phyloP scores from a whole-genome alignment of 495 filamentous ascomycete genomes.

The Pyrenopolyporus hunteri region DNA sequence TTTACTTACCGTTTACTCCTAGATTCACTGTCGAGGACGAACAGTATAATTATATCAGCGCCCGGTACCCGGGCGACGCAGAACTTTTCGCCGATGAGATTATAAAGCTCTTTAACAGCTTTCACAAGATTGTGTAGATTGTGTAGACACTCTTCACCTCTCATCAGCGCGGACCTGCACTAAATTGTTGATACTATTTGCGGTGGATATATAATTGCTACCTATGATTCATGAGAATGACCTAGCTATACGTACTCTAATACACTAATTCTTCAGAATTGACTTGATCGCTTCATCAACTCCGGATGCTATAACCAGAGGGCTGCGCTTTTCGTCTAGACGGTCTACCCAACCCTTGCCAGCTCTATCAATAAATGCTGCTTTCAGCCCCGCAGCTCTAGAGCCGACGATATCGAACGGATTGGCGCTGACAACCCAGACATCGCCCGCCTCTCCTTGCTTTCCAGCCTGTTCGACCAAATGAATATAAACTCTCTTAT shows the following conservation, averaged over 20 bases:
- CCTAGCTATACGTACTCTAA: constrained; percentile 13
- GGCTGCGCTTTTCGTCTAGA: constrained; percentile 43
- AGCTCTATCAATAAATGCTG: constrained; percentile 72
- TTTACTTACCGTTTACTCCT: constrained; percentile 6
- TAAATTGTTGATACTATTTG: constrained; percentile 23
- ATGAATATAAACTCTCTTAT: constrained; percentile 65
- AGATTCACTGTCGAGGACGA: constrained; percentile 60
- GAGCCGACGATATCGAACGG: constrained; percentile 79
- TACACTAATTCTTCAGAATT: constrained; percentile 42
- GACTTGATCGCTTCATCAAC: constrained; percentile 56
- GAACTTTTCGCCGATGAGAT: constrained; percentile 53
- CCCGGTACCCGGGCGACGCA: constrained; percentile 57
- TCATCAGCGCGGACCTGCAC: neutral
- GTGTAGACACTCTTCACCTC: constrained; percentile 7
- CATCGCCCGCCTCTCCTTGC: constrained; percentile 52
- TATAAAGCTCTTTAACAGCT: constrained; percentile 52
- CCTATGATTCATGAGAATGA: constrained; percentile 6
- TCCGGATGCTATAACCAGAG: constrained; percentile 53
- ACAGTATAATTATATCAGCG: constrained; percentile 61
- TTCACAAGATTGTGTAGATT: constrained; percentile 37
- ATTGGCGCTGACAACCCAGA: constrained; percentile 80
- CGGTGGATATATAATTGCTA: constrained; percentile 3
- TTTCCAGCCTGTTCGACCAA: constrained; percentile 61
- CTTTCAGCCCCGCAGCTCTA: constrained; percentile 59
- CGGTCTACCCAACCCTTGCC: constrained; percentile 60